phyloP scores from a whole-genome alignment of 768 basidiomycete genomes.

The Suillus cothurnatus region DNA sequence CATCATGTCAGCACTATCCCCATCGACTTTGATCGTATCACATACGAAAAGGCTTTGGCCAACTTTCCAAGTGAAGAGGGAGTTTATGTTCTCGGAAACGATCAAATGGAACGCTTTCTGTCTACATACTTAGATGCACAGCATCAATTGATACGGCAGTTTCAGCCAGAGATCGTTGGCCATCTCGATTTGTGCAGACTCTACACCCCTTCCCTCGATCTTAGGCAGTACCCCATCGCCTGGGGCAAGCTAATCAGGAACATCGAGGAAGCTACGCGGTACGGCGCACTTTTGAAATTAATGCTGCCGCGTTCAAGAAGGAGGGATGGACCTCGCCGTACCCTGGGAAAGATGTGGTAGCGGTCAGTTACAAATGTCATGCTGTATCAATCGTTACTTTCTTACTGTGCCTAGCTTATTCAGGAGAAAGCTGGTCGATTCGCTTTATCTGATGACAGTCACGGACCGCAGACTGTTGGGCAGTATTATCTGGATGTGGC shows the following conservation, averaged over 20 bases:
- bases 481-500: constrained; percentile 74
- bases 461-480: constrained; percentile 86
- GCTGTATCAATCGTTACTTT: constrained; percentile 6
- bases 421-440: constrained; percentile 69
- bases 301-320: constrained; percentile 91
- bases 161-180: constrained; percentile 87
- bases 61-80: constrained; percentile 36
- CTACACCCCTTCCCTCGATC: constrained; percentile 64
- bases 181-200: constrained; percentile 94
- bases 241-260: constrained; percentile 76
- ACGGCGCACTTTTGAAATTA: constrained; percentile 92
- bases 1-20: constrained; percentile 89
- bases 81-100: constrained; percentile 24
- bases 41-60: constrained; percentile 63
- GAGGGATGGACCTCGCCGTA: constrained; percentile 79
- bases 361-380: constrained; percentile 49
- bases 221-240: constrained; percentile 59
- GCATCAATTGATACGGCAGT: constrained; percentile 62
- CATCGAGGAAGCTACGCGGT: constrained; percentile 65
- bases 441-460: constrained; percentile 93
- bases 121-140: constrained; percentile 86
- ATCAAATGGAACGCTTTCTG: constrained; percentile 50
- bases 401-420: constrained; percentile 57
- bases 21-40: constrained; percentile 87
- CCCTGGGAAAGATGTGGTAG: constrained; percentile 75